Conservation (phyloP, 768 basidiomycete genomes). For the Boletus eberwhitei region DNA sequence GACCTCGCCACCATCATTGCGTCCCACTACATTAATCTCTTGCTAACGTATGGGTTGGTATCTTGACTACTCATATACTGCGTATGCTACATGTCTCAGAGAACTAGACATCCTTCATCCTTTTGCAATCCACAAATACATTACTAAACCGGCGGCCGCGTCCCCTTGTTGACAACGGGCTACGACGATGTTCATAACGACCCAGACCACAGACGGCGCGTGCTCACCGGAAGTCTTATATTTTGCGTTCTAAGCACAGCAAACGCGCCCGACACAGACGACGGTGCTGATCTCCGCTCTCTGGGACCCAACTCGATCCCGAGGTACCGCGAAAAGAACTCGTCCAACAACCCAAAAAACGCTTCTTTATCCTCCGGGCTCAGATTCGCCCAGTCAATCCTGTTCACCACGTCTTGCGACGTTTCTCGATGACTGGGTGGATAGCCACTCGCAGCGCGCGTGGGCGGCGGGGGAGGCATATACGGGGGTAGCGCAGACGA, state of each 20-base stretch:
- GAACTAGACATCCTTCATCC: conserved; percentile 1
- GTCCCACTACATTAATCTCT: conserved; percentile 6
- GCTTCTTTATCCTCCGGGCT: conserved; percentile 62
- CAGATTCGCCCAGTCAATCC: conserved; percentile 69
- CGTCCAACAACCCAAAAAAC: conserved; percentile 80
- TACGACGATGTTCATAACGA: conserved; percentile 4
- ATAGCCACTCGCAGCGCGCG: conserved; percentile 26
- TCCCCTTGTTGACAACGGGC: conserved; percentile 22
- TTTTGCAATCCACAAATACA: background rate
- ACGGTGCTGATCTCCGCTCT: background rate
- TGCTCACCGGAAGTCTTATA: conserved; percentile 20
- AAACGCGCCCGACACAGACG: background rate
- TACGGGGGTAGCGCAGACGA: conserved; percentile 10
- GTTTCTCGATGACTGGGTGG: conserved; percentile 10
- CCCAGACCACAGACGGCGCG: background rate
- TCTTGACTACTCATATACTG: conserved; percentile 13
- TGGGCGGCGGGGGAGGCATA: conserved; percentile 26
- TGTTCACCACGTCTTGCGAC: conserved; percentile 5
- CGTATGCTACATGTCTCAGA: conserved; percentile 9
- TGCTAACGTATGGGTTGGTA: conserved; percentile 16
- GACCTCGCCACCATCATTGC: conserved; percentile 11
- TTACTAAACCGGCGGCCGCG: conserved; percentile 16
- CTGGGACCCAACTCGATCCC: conserved; percentile 23
- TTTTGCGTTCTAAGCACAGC: background rate
- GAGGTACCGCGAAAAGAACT: conserved; percentile 61